Evolutionary conservation across 1,284 basidiomycete genomes (phyloP), one percentile per base, ranked within the genome.

Genomic region (Tranzscheliella williamsii): DNA sequence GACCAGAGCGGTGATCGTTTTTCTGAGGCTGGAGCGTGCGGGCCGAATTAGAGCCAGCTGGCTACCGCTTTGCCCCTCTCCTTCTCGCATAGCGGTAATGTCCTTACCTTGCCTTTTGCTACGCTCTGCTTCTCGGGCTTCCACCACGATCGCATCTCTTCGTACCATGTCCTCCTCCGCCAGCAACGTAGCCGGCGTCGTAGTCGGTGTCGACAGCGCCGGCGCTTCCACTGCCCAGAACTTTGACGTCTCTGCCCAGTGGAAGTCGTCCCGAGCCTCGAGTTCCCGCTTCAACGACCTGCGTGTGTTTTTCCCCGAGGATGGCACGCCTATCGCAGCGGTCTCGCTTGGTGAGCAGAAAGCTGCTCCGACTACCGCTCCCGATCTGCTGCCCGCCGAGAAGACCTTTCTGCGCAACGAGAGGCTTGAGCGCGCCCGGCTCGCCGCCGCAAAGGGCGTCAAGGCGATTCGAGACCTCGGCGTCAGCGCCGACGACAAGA

Each of bases 381-480:
- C 73, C 20, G 73, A 76, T 38, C 44, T 67, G 16, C 47, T 64
- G 13, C 67, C 70, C 20, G 18, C 54, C 18, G 64, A 61, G n/a
- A 44, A 60, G 49, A 40, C 42, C 23, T 75, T 42, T 48, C 60
- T 76, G 34, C 69, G 71, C 41, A 75, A 76, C 46, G 73, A 76
- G 52, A 54, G 63, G 38, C 54, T 66, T 39, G 74, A 76, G 53
- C 51, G 62, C 24, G 66, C 64, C 22, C 68, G 74, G 21, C 55
- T 70, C 22, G 69, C 71, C n/a, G 72, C 70, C 16, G 74, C 67
- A 17, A 73, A 73, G 53, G 74, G 72, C 40, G 69, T 62, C 36
- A 63, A 68, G 42, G 68, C 70, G 4, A 55, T 76, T 35, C 60
- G 70, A 24, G 72, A 76, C 34, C 58, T 72, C 32, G 67, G 67